Conservation (phyloP, 225 moss, liverwort and hornwort genomes). For the Sphagnum tenellum region DNA sequence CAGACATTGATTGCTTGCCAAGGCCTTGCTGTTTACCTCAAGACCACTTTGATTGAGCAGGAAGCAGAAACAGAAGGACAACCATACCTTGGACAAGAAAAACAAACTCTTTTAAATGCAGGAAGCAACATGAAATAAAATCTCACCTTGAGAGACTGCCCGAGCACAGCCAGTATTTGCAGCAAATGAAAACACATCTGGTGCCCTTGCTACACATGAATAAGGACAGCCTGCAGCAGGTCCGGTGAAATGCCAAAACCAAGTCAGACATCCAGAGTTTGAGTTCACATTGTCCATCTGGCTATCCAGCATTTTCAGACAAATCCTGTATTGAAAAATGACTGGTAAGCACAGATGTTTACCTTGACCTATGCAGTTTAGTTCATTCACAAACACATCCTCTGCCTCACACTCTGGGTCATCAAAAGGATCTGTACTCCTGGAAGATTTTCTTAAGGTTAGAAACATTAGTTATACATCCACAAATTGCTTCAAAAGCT, state of each 20-base stretch:
- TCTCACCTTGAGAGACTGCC: conserved; percentile 51
- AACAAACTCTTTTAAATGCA: no score
- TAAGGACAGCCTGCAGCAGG: conserved; percentile 66
- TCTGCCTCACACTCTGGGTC: conserved; percentile 86
- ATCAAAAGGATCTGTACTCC: conserved; percentile 71
- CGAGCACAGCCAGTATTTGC: conserved; percentile 79
- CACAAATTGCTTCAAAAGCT: no score
- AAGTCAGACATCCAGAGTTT: no score
- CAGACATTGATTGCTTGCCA: no score
- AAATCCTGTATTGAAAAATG: neutral
- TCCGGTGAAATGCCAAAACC: neutral
- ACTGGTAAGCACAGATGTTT: no score
- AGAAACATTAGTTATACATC: no score
- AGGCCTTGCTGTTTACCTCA: no score
- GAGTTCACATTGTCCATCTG: no score
- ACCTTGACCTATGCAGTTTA: conserved; percentile 94
- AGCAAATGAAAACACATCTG: conserved; percentile 74
- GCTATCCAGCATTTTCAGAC: no score
- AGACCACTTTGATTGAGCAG: no score
- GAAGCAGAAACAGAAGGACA: no score
- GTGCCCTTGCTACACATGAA: conserved; percentile 76
- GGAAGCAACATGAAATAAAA: neutral
- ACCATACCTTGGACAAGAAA: no score
- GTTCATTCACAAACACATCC: conserved; percentile 89
- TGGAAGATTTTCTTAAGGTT: conserved; percentile 14